A percentile compares a stretch with the other conserved stretches of the same genome.
Conservation (phyloP, 78 protist species). For the Ministeria vibrans region DNA sequence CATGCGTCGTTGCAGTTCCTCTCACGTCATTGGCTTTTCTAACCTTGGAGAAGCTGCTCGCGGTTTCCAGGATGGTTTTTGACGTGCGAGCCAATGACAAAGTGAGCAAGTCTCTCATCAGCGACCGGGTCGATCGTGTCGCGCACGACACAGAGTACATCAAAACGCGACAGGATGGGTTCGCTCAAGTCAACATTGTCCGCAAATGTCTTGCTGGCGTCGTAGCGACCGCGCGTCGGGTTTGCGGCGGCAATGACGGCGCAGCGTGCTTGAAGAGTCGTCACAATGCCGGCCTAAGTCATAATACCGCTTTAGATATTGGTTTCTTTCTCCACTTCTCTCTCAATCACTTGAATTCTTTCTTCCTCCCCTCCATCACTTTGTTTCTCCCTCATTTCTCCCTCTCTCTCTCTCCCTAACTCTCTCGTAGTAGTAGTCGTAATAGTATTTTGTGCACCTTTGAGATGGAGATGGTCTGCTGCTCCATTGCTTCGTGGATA, state of each 20-base stretch:
- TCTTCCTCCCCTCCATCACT: too few relatives aligned
- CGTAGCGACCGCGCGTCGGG: slow-evolving; percentile 88
- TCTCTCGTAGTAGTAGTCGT: too few relatives aligned
- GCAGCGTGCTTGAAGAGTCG: slow-evolving; percentile 89
- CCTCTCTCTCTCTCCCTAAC: too few relatives aligned
- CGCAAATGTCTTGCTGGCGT: slow-evolving; percentile 43
- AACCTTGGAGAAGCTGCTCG: not conserved
- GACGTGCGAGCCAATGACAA: slow-evolving; percentile 79
- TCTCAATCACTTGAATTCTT: too few relatives aligned
- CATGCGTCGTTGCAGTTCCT: not conserved
- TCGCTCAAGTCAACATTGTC: slow-evolving; percentile 94
- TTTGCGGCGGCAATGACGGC: slow-evolving; percentile 99
- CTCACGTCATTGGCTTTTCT: not conserved
- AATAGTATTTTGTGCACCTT: too few relatives aligned
- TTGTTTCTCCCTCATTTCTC: too few relatives aligned
- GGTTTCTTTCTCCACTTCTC: too few relatives aligned
- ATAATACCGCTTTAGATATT: too few relatives aligned
- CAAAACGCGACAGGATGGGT: slow-evolving; percentile 98
- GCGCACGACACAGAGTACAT: slow-evolving; percentile 81
- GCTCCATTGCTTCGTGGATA: slow-evolving; percentile 99
- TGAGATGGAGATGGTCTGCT: slow-evolving; percentile 96
- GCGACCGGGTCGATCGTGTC: slow-evolving; percentile 70
- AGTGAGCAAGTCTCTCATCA: slow-evolving; percentile 83
- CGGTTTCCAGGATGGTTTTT: slow-evolving; percentile 61
- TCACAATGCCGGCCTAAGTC: slow-evolving; percentile 99